Percentiles rank a stretch among this genome's conserved stretches.
phyloP scores from a whole-genome alignment of 2,329 filamentous ascomycete genomes.

The Pseudogymnoascus sp. region DNA sequence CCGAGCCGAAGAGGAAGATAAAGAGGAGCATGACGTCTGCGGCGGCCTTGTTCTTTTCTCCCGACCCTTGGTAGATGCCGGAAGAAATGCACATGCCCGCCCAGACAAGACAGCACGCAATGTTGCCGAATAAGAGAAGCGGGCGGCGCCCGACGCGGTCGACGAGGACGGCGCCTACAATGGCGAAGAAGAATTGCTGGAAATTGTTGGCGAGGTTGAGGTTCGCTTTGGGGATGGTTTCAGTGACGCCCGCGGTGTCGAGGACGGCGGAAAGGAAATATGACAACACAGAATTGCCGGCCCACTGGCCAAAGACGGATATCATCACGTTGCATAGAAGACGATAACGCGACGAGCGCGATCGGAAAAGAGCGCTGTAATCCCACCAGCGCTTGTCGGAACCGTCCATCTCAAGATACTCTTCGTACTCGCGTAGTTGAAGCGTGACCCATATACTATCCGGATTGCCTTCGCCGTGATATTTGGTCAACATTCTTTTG shows the following conservation, averaged over 20 bases:
- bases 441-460: constrained; percentile 43
- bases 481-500: constrained; percentile 35
- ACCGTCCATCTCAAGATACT: constrained; percentile 40
- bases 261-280: constrained; percentile 48
- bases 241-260: constrained; percentile 39
- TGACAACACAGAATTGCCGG: constrained; percentile 34
- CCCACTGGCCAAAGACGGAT: constrained; percentile 43
- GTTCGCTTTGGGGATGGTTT: constrained; percentile 41
- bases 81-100: constrained; percentile 41
- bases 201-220: constrained; percentile 46
- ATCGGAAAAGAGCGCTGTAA: constrained; percentile 44
- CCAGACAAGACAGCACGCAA: constrained; percentile 40
- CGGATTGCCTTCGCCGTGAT: constrained; percentile 43
- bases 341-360: constrained; percentile 38
- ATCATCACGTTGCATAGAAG: constrained; percentile 43
- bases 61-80: constrained; percentile 29
- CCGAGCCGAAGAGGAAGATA: constrained; percentile 45
- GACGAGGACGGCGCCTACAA: constrained; percentile 46
- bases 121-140: constrained; percentile 42
- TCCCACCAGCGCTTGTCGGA: constrained; percentile 49
- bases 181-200: constrained; percentile 45
- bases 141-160: constrained; percentile 50
- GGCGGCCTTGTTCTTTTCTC: constrained; percentile 23
- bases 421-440: constrained; percentile 39
- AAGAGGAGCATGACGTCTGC: constrained; percentile 27